Percentiles rank a stretch among this genome's conserved stretches.
Conservation (phyloP, 2,329 filamentous ascomycete genomes). For the Fonsecaea nubica region DNA sequence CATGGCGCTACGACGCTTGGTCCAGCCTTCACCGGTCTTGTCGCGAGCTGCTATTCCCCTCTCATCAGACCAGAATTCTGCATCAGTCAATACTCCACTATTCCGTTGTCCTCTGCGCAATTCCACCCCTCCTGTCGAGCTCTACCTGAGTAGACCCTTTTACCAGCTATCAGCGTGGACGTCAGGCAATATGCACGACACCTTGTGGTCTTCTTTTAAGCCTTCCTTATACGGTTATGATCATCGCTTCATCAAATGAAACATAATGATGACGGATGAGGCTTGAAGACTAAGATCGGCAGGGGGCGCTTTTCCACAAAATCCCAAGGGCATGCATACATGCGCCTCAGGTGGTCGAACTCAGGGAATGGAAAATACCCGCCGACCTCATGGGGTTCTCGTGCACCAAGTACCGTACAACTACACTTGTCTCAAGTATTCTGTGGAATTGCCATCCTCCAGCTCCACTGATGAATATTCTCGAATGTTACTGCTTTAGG, state of each 20-base stretch:
- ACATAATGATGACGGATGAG: conserved; percentile 14
- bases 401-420: neutral
- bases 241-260: neutral
- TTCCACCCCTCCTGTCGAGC: neutral
- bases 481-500: neutral
- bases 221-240: conserved; percentile 13
- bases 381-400: neutral
- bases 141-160: neutral
- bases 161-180: neutral
- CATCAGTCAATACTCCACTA: neutral
- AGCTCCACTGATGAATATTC: conserved; percentile 3
- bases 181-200: neutral
- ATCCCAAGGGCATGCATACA: neutral
- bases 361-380: neutral
- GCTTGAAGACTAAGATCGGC: conserved; percentile 17
- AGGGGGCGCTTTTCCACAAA: conserved; percentile 19
- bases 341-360: neutral
- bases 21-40: neutral
- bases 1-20: neutral
- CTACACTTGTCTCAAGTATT: neutral
- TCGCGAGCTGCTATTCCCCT: neutral
- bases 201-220: neutral
- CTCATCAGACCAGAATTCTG: neutral
- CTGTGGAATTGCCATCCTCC: neutral
- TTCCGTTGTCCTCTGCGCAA: neutral